Evolutionary conservation across 2,329 filamentous ascomycete species (phyloP), one percentile per base, ranked within the genome.

Genomic region (Drechslerella coelobrocha): DNA sequence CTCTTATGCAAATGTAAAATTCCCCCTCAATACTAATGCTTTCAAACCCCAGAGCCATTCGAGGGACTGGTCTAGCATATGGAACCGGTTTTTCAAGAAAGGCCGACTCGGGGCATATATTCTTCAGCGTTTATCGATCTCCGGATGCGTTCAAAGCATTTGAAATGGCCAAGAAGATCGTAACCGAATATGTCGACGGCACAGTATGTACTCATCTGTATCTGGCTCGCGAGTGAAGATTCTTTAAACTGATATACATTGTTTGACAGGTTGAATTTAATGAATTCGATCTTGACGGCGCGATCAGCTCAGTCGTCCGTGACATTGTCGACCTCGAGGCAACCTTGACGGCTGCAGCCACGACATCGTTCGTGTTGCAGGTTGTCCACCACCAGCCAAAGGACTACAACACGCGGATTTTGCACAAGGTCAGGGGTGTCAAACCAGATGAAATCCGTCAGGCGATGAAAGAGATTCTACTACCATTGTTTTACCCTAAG

Each of bases 1-100:
- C 24, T 24, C 9, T 41, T 14, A 41, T 41, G 7, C 19, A 45
- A 19, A 14, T 17, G 19, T 47, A 26, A 17, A 17, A 34, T 29
- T 26, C 6, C 2, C 50, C 23, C 50, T 26, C 37, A n/a, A 59
- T n/a, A 23, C 26, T 37, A 2, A 31, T 7, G 21, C 19, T 27
- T 37, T 9, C 7, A 19, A 19, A 7, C 39, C 8, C 21, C 54
- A 72, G 89, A 73, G 91, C 91, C 0, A 90, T 97, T 52, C 91
- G 94, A 50, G 94, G 94, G 61, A 94, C 91, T 45, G 94, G 94
- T 47, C 87, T 97, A 56, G 94, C 94, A 0, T 99, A 99, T 77
- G 92, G 92, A 57, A 88, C 89, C 0, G 86, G 85, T 75, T 96
- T 97, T 77, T 84, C 84, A 47, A 88, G 89, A 48, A 89, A 91